phyloP scores from a whole-genome alignment of 108 stramenopile species.

The Cyclostephanos invisitatus region DNA sequence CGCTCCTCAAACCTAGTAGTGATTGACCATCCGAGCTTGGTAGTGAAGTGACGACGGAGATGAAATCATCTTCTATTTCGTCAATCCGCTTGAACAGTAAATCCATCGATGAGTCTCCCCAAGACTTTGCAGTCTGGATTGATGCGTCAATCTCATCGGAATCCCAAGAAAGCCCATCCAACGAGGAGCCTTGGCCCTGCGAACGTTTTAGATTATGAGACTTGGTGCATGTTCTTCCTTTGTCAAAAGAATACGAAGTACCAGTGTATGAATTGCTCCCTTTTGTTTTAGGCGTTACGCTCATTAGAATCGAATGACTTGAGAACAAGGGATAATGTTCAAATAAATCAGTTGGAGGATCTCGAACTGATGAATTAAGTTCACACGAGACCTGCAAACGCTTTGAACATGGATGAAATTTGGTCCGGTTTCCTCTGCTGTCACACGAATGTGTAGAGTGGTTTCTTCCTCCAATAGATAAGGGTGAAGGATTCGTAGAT shows the following conservation, averaged over 20 bases:
- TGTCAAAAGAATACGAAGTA: background rate
- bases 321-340: background rate
- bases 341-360: background rate
- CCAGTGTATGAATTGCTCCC: background rate
- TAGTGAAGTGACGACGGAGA: slow-evolving; percentile 36
- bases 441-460: too few relatives aligned
- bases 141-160: slow-evolving; percentile 39
- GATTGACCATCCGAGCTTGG: slow-evolving; percentile 21
- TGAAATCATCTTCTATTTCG: slow-evolving; percentile 52
- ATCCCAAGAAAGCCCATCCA: slow-evolving; percentile 30
- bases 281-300: slow-evolving; percentile 9
- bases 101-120: slow-evolving; percentile 43
- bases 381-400: too few relatives aligned
- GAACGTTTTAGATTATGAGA: background rate
- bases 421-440: too few relatives aligned
- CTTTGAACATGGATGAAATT: too few relatives aligned
- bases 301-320: background rate
- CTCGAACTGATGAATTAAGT: too few relatives aligned
- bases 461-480: too few relatives aligned
- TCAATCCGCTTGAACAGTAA: slow-evolving; percentile 40
- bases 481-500: background rate
- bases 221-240: slow-evolving; percentile 1
- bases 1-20: slow-evolving; percentile 15
- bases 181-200: background rate
- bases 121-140: slow-evolving; percentile 25